phyloP scores from a whole-genome alignment of 768 basidiomycete genomes.

The Gloeophyllum trabeum region DNA sequence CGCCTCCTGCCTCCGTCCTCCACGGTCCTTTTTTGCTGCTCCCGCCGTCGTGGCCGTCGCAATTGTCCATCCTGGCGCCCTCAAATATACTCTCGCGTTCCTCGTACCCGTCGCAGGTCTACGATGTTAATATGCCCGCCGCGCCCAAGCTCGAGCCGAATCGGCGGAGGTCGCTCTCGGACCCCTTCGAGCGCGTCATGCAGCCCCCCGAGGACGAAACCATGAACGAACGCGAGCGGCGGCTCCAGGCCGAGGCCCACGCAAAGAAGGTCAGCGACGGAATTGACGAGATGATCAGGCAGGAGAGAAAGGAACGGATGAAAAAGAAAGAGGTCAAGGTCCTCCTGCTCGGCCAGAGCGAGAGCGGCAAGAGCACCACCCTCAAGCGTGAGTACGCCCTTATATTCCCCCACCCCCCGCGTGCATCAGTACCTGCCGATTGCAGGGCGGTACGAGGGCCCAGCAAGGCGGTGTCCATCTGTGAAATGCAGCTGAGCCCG shows the following conservation, averaged over 20 bases:
- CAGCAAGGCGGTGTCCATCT: no score
- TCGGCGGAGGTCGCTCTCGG: conserved; percentile 39
- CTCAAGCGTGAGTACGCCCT: conserved; percentile 63
- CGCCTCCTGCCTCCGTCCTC: no score
- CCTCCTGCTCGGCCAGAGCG: conserved; percentile 77
- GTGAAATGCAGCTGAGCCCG: no score
- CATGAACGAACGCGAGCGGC: conserved; percentile 47
- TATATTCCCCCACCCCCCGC: conserved; percentile 2
- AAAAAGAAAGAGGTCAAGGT: conserved; percentile 59
- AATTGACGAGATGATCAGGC: conserved; percentile 71
- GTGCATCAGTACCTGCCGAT: conserved; percentile 6
- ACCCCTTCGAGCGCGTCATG: conserved; percentile 59
- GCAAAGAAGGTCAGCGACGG: conserved; percentile 65
- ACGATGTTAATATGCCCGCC: no score
- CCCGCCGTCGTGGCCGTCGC: no score
- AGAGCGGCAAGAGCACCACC: conserved; percentile 84
- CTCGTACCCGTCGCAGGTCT: no score
- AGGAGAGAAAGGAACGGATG: conserved; percentile 50
- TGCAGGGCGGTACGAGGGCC: not conserved
- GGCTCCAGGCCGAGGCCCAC: conserved; percentile 56
- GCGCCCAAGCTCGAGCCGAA: conserved; percentile 22
- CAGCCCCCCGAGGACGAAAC: conserved; percentile 68
- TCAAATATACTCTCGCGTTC: no score
- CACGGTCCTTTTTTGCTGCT: no score
- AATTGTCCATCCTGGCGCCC: no score